Evolutionary conservation across 208 protist genomes (phyloP).

Genomic region (Spongospora subterranea): DNA sequence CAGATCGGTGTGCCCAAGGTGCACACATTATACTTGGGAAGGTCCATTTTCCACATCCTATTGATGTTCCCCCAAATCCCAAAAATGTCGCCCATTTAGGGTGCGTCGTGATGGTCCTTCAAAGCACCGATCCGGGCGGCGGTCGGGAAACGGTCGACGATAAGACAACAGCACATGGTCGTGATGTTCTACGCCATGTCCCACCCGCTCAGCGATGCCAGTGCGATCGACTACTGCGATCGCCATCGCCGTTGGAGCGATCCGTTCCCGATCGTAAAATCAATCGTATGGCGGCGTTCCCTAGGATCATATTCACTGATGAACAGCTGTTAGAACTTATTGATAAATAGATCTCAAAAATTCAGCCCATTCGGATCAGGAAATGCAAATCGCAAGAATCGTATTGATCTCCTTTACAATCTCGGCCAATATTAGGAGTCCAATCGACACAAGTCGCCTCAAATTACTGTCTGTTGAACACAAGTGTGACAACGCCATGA

Average conservation of each 20-base stretch:
- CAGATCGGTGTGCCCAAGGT: conserved; percentile 22
- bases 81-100: not conserved
- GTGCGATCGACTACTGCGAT: conserved; percentile 25
- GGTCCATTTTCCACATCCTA: not conserved
- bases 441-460: too few species aligned
- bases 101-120: conserved; percentile 22
- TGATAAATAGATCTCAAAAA: too few species aligned
- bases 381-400: too few species aligned
- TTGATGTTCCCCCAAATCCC: not conserved
- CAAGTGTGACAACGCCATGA: too few species aligned
- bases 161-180: not conserved
- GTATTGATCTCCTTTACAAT: too few species aligned
- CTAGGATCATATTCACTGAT: conserved; percentile 13
- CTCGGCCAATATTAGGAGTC: too few species aligned
- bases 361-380: too few species aligned
- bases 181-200: conserved; percentile 23
- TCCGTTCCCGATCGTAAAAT: conserved; percentile 14
- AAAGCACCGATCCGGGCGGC: not conserved
- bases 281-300: not conserved
- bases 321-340: conserved; percentile 36
- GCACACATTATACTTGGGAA: conserved; percentile 54
- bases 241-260: conserved; percentile 15
- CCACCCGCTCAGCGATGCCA: conserved; percentile 16
- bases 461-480: too few species aligned
- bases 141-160: not conserved